These are phyloP conservation scores for Neurospora pannonica DNA, from an alignment of 495 filamentous ascomycete genomes.

Conservation along the genomic window DNA sequence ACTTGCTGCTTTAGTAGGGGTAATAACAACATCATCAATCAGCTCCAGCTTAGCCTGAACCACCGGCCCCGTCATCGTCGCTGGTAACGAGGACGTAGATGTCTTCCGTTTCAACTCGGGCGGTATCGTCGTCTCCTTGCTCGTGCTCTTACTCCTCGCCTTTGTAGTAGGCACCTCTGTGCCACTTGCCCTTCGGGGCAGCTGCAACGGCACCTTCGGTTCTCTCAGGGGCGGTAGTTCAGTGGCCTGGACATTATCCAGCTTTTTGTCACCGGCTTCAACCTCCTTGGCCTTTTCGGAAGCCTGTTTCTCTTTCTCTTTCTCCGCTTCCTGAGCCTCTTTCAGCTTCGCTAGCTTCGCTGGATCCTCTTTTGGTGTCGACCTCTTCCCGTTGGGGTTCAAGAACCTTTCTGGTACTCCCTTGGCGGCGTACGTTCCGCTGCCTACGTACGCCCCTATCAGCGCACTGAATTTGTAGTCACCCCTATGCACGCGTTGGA, in stretches of 20 bases:
- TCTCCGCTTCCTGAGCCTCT: slow-evolving; percentile 2
- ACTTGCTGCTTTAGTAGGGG: neutral
- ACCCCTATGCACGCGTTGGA: slow-evolving; percentile 52
- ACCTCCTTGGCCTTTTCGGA: neutral
- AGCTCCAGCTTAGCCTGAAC: neutral
- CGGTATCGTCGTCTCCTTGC: neutral
- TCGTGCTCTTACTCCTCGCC: neutral
- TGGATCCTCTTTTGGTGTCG: slow-evolving; percentile 7
- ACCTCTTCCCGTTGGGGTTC: slow-evolving; percentile 26
- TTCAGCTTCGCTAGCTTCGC: slow-evolving; percentile 2
- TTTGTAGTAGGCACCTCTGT: neutral
- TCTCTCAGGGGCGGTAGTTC: neutral
- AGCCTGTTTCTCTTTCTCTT: neutral
- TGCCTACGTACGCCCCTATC: slow-evolving; percentile 66
- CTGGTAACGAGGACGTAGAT: neutral
- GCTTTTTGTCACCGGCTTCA: neutral
- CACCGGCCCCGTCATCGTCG: neutral
- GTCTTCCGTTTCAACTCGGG: neutral
- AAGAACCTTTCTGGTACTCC: slow-evolving; percentile 64
- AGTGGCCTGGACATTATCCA: neutral
- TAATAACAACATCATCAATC: neutral
- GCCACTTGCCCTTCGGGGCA: neutral
- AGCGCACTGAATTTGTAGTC: slow-evolving; percentile 68
- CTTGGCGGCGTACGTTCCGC: slow-evolving; percentile 45
- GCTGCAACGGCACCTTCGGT: neutral